Conservation (phyloP, 2,329 filamentous ascomycete species). For the Fusarium xylarioides region DNA sequence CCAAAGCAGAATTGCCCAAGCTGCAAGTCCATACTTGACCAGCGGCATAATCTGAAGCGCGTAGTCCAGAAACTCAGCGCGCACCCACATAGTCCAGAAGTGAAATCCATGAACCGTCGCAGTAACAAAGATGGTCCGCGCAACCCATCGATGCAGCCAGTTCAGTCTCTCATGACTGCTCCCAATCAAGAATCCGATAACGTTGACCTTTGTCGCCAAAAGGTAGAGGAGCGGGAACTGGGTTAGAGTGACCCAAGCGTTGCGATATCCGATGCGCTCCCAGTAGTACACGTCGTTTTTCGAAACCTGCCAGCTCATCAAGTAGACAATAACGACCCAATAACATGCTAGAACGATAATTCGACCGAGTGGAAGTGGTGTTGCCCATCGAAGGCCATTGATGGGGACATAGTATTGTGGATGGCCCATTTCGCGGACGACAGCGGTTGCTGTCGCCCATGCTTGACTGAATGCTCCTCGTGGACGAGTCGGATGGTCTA, state of each 20-base stretch:
- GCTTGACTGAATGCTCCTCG: slow-evolving; percentile 55
- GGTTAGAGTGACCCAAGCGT: slow-evolving; percentile 71
- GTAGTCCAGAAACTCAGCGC: slow-evolving; percentile 64
- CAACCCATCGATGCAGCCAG: slow-evolving; percentile 79
- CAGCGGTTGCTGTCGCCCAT: slow-evolving; percentile 68
- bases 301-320: slow-evolving; percentile 62
- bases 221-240: slow-evolving; percentile 73
- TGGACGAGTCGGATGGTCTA: slow-evolving; percentile 62
- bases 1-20: slow-evolving; percentile 73
- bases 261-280: slow-evolving; percentile 73
- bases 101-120: slow-evolving; percentile 75
- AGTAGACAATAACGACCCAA: slow-evolving; percentile 67
- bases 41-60: slow-evolving; percentile 71
- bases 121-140: slow-evolving; percentile 73
- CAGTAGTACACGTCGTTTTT: slow-evolving; percentile 64
- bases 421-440: slow-evolving; percentile 64
- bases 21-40: slow-evolving; percentile 72
- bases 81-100: slow-evolving; percentile 72
- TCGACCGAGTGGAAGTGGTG: slow-evolving; percentile 67
- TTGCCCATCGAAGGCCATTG: slow-evolving; percentile 62
- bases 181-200: slow-evolving; percentile 69
- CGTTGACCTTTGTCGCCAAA: slow-evolving; percentile 66
- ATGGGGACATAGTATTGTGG: slow-evolving; percentile 62
- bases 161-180: slow-evolving; percentile 75
- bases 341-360: slow-evolving; percentile 63